These are phyloP conservation scores for Trichomonas gallinae DNA, from an alignment of 208 protist genomes.

Conservation along the genomic window DNA sequence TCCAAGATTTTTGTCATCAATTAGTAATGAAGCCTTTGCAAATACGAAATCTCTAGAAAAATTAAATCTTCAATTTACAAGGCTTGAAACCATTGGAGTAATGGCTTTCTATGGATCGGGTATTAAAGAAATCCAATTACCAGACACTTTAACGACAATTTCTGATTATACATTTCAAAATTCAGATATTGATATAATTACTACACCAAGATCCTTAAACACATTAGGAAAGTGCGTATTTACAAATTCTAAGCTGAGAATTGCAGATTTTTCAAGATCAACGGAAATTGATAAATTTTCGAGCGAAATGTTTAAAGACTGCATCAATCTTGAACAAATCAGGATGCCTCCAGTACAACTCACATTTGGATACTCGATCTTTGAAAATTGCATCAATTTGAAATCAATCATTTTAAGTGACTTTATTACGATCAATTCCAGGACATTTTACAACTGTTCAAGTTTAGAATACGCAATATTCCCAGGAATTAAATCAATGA, in stretches of 20 bases:
- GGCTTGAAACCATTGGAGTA: not conserved
- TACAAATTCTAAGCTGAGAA: not conserved
- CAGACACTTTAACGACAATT: not conserved
- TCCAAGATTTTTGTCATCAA: not conserved
- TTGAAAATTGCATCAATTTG: not conserved
- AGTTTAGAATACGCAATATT: not conserved
- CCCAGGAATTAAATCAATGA: not conserved
- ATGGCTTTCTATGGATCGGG: not conserved
- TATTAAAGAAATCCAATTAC: not conserved
- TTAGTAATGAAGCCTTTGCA: not conserved
- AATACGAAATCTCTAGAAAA: not conserved
- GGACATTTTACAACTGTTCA: not conserved
- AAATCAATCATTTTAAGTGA: not conserved
- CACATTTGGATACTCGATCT: not conserved
- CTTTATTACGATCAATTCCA: not conserved
- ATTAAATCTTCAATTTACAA: not conserved
- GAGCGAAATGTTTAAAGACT: not conserved
- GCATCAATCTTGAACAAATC: not conserved
- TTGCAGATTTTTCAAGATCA: not conserved
- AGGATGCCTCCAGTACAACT: not conserved
- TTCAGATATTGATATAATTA: not conserved
- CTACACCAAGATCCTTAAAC: not conserved
- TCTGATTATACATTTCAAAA: not conserved
- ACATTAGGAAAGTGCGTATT: not conserved
- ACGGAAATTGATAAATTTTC: not conserved